Percentiles rank a stretch among this genome's conserved stretches.
These are phyloP conservation scores for Salix suchowensis DNA, from an alignment of 345 rosid genomes.

Conservation along the genomic window DNA sequence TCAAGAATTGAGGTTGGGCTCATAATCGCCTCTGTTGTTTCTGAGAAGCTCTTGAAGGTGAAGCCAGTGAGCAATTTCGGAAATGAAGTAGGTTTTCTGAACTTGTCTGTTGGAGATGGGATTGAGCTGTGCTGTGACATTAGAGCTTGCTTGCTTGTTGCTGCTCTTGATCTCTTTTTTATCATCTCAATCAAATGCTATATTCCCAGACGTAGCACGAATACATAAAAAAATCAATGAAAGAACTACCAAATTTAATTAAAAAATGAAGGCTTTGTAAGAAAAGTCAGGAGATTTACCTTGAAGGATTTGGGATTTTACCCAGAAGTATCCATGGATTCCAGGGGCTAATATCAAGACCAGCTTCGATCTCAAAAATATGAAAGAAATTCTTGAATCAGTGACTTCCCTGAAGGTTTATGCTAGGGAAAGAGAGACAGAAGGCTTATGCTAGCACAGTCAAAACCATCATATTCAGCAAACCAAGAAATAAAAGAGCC, in stretches of 20 bases:
- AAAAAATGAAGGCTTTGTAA: background rate
- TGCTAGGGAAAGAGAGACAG: conserved; percentile 15
- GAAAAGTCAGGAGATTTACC: conserved; percentile 4
- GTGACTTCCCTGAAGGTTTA: conserved; percentile 5
- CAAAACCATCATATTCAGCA: conserved; percentile 16
- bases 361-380: conserved; percentile 27
- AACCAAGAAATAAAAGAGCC: conserved; percentile 23
- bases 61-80: conserved; percentile 64
- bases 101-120: conserved; percentile 33
- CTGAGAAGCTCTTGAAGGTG: conserved; percentile 48
- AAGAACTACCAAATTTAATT: background rate
- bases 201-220: conserved; percentile 5
- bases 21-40: conserved; percentile 42
- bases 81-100: conserved; percentile 48
- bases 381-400: background rate
- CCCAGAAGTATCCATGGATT: conserved; percentile 17
- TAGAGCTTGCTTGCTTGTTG: conserved; percentile 25
- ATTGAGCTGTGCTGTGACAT: conserved; percentile 49
- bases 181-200: conserved; percentile 16
- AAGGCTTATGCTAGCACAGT: conserved; percentile 12
- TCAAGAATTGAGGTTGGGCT: conserved; percentile 94
- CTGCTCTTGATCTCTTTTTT: conserved; percentile 36
- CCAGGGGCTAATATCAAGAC: conserved; percentile 19
- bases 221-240: background rate
- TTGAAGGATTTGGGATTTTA: conserved; percentile 11